phyloP scores from a whole-genome alignment of 345 rosid species.

The Geranium rotundifolium region DNA sequence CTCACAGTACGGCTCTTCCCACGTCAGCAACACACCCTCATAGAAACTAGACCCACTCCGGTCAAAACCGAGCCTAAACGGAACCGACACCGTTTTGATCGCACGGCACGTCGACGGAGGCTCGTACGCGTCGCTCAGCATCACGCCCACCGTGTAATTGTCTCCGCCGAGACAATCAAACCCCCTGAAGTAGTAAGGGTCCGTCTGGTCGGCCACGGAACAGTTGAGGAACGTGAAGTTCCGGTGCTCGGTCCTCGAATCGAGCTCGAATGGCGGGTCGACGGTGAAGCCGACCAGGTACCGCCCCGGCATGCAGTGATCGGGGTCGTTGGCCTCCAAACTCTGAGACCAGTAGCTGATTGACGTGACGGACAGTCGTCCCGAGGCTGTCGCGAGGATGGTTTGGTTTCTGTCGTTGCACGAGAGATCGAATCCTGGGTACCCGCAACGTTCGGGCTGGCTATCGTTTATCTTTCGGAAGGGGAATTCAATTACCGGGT shows the following conservation, averaged over 20 bases:
- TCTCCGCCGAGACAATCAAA: no score
- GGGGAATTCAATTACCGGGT: slow-evolving; percentile 25
- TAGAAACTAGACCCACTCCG: no score
- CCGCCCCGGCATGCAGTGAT: slow-evolving; percentile 24
- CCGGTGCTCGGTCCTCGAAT: no score
- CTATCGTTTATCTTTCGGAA: slow-evolving; percentile 15
- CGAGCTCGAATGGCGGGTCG: slow-evolving; percentile 19
- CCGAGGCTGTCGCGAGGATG: slow-evolving; percentile 24
- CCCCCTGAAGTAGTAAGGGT: no score
- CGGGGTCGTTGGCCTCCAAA: slow-evolving; percentile 24
- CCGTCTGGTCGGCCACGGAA: no score
- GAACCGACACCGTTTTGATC: no score
- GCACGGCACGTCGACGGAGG: no score
- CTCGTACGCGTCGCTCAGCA: no score
- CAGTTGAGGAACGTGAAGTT: background rate
- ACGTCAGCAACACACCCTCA: no score
- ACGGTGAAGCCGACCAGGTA: slow-evolving; percentile 19
- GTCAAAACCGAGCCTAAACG: no score
- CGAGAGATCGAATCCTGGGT: slow-evolving; percentile 27
- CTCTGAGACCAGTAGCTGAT: slow-evolving; percentile 30
- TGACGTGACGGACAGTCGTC: slow-evolving; percentile 21
- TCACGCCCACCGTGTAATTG: no score
- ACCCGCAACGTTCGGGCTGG: slow-evolving; percentile 14
- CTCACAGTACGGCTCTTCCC: no score
- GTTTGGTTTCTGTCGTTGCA: slow-evolving; percentile 16